Base-by-base conservation (phyloP, 805 yeast species). In the Saturnispora gosingensis region DNA sequence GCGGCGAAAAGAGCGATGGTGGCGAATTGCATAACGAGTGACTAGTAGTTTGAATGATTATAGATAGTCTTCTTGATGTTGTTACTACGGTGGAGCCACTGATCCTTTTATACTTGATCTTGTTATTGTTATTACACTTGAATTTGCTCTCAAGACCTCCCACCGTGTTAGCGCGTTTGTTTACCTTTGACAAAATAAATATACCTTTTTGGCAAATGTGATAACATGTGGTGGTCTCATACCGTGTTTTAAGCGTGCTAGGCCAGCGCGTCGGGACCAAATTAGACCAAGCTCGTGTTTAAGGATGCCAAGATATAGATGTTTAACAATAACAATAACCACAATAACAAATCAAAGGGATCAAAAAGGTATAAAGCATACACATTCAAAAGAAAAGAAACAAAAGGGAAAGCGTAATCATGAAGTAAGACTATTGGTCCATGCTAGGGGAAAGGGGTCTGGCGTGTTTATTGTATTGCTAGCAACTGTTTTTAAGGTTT, bases 1-100 rank as follows among this genome's bases (percentile, higher is more conserved):
- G 67, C 60, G 61, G 72, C 72, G 52, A 58, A 56, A 45, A 68
- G 58, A 53, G 70, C 64, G 62, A 69, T 67, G 60, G 67, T 65
- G 60, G 76, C 65, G 75, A 72, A 73, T 70, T 72, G 75, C 78
- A 73, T 73, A 55, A 53, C 57, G 69, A 59, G 61, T 58, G 67
- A 58, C 60, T 53, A 34, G 58, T 55, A 45, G 53, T 39, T 48
- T 22, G 30, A 22, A 30, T 39, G 25, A 28, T 7, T n/a, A 25
- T 18, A 10, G 43, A 39, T 30, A 30, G 24, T n/a, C 35, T 20
- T 27, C 5, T 5, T 9, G 6, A 10, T 20, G 15, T 5, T 20
- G 24, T 5, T 7, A 18, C 5, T 16, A 38, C 13, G 8, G 25
- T 38, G 24, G 24, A 38, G 5, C 16, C 42, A 38, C 15, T 38